phyloP scores from a whole-genome alignment of 1,284 basidiomycete species.

The Salmacisia buchloeana region DNA sequence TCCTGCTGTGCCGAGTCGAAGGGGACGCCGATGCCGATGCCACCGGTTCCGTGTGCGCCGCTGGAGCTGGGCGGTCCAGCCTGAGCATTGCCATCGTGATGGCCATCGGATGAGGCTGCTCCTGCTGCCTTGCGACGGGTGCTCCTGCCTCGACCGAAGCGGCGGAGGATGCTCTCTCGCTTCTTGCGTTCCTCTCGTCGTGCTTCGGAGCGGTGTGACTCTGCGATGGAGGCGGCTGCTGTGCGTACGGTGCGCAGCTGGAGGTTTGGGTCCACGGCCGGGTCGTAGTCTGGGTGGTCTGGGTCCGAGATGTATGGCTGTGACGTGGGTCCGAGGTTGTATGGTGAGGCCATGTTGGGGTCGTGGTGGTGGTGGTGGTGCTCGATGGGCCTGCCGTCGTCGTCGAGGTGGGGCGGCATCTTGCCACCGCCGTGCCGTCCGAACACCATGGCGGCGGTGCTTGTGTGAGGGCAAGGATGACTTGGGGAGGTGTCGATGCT shows the following conservation, averaged over 20 bases:
- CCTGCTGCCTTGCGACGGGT: slow-evolving; percentile 9
- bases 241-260: slow-evolving; percentile 44
- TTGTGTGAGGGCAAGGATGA: too few relatives aligned
- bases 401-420: slow-evolving; percentile 6
- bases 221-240: slow-evolving; percentile 43
- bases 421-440: slow-evolving; percentile 1
- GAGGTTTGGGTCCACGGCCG: slow-evolving; percentile 39
- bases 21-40: slow-evolving; percentile 23
- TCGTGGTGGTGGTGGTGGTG: slow-evolving; percentile 30
- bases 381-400: slow-evolving; percentile 12
- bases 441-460: background rate
- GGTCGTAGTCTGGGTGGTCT: slow-evolving; percentile 41
- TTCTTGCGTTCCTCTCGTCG: slow-evolving; percentile 31
- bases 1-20: slow-evolving; percentile 39
- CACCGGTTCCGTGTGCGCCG: slow-evolving; percentile 20
- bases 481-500: too few relatives aligned
- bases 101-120: background rate
- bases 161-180: slow-evolving; percentile 26
- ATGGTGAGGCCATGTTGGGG: slow-evolving; percentile 29
- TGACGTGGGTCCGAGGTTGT: slow-evolving; percentile 26
- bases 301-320: slow-evolving; percentile 35
- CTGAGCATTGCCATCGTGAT: background rate
- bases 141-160: slow-evolving; percentile 36
- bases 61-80: background rate
- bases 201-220: slow-evolving; percentile 40